Base-by-base conservation (phyloP, 257 asterid species). In the Cordia subcordata region DNA sequence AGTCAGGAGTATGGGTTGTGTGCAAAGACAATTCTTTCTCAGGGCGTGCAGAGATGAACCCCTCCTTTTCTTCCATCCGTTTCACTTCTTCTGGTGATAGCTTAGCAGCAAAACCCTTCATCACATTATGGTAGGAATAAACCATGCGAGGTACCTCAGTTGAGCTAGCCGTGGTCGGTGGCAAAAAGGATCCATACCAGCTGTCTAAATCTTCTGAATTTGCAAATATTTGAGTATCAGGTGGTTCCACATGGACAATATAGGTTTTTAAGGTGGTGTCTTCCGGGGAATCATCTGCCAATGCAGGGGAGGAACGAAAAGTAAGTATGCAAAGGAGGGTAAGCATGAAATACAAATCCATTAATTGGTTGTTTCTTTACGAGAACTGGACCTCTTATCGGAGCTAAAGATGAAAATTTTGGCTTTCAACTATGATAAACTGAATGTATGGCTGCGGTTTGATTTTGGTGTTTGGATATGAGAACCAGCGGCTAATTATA, bases 1-100 rank as follows among this genome's bases (percentile, higher is more conserved):
- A 58, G 16, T 40, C 13, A 13, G 62, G 62, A 56, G 63, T 15
- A 18, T 65, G 63, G 10, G 64, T 60, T 46, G 54, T 60, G 4
- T 60, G 64, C 21, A 60, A 44, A 46, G 55, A 4, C 13, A 42
- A 60, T 23, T 10, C 57, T 53, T 53, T 5, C 0, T 53, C 37
- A 8, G n/a, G 35, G 13, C 11, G 11, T 10, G 57, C 57, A 53
- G 35, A 19, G 10, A 53, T 10, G 38, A 53, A 53, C 17, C 35
- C 38, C 5, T 53, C 37, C 57, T 19, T 53, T 15, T 11, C 20
- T 23, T 53, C 57, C 35, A 53, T 19, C 13, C 20, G 15, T 13
- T 19, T 20, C 12, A 53, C 57, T 53, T 53, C 57, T 19, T 22
- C 57, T 14, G 57, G 16, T 21, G 35, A 14, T 20, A 53, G 15